phyloP scores from a whole-genome alignment of 208 protist genomes.

The Leishmania amazonensis region DNA sequence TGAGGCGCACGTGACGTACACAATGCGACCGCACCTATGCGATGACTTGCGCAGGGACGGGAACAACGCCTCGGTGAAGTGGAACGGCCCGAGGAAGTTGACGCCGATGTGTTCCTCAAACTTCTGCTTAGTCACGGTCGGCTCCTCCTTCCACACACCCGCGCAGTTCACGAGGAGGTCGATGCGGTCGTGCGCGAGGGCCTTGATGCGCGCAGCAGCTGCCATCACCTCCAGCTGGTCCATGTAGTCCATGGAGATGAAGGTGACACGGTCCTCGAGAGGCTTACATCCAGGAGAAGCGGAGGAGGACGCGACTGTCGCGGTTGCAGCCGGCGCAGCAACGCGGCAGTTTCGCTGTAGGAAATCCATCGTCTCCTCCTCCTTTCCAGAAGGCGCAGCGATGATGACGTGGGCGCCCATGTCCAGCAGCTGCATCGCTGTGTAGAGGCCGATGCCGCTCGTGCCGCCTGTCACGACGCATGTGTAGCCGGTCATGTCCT shows the following conservation, averaged over 20 bases:
- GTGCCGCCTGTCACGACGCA: constrained; percentile 83
- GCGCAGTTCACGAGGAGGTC: constrained; percentile 84
- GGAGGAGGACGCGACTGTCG: neutral
- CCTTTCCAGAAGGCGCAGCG: constrained; percentile 47
- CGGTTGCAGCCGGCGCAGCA: neutral
- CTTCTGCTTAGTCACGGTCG: constrained; percentile 54
- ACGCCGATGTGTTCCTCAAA: constrained; percentile 83
- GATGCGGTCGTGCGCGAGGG: constrained; percentile 52
- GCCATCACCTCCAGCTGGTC: constrained; percentile 70
- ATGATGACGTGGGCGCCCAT: constrained; percentile 72
- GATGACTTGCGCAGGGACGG: constrained; percentile 59
- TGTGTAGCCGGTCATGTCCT: constrained; percentile 59
- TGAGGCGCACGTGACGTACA: constrained; percentile 78
- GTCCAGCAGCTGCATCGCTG: constrained; percentile 68
- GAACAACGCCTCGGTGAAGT: constrained; percentile 81
- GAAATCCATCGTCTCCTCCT: constrained; percentile 49
- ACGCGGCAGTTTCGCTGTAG: constrained; percentile 38
- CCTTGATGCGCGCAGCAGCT: constrained; percentile 67
- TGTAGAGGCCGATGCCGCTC: constrained; percentile 77
- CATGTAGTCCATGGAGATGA: constrained; percentile 60
- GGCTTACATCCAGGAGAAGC: constrained; percentile 12
- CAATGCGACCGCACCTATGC: constrained; percentile 53
- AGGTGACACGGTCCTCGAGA: constrained; percentile 55
- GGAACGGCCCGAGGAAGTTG: constrained; percentile 83
- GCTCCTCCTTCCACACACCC: constrained; percentile 72